Conservation (phyloP, 805 yeast species). For the Candida nanaspora region DNA sequence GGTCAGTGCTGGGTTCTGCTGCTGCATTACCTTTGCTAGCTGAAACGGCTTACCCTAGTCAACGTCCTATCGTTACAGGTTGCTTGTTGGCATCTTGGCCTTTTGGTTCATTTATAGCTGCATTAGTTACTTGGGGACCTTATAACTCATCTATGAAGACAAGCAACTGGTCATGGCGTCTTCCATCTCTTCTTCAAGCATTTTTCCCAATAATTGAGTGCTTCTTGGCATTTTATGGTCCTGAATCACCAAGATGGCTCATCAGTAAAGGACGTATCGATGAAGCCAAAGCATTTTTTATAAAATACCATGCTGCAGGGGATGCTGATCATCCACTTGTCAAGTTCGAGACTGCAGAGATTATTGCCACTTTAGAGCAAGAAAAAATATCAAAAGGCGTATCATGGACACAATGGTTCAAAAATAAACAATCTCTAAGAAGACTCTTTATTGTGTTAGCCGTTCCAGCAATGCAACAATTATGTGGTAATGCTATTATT, state of each 20-base stretch:
- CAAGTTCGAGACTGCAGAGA: conserved; percentile 30
- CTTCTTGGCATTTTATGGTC: conserved; percentile 18
- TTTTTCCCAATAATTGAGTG: conserved; percentile 25
- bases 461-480: conserved; percentile 29
- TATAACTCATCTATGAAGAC: conserved; percentile 24
- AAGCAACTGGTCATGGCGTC: conserved; percentile 39
- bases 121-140: conserved; percentile 31
- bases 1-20: conserved; percentile 14
- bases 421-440: conserved; percentile 29
- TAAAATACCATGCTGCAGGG: conserved; percentile 30
- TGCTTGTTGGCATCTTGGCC: conserved; percentile 38
- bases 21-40: conserved; percentile 23
- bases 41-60: conserved; percentile 19
- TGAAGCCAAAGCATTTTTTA: conserved; percentile 29
- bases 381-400: conserved; percentile 26
- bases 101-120: conserved; percentile 37
- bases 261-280: conserved; percentile 28
- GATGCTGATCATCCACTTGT: conserved; percentile 23
- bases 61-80: conserved; percentile 26
- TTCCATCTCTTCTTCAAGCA: conserved; percentile 46
- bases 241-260: conserved; percentile 38
- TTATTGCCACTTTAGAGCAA: conserved; percentile 28
- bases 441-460: conserved; percentile 27
- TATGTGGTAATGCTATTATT: conserved; percentile 40
- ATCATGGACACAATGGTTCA: conserved; percentile 30